A percentile compares a stretch with the other conserved stretches of the same genome.
These are phyloP conservation scores for Mycena leptocephala DNA, from an alignment of 768 basidiomycete genomes.

Conservation along the genomic window DNA sequence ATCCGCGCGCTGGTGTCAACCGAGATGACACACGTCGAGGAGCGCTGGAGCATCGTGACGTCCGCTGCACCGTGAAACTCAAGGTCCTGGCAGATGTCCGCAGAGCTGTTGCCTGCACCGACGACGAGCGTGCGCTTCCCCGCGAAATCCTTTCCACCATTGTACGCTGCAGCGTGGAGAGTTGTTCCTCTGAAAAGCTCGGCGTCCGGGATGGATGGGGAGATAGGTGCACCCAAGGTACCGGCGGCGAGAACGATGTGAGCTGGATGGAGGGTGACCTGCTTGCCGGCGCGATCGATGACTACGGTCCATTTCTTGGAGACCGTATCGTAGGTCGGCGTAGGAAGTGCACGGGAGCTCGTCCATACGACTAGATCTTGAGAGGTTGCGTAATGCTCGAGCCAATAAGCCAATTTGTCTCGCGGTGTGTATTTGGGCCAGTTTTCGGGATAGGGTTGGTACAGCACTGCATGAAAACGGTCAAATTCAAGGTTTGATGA, in stretches of 20 bases:
- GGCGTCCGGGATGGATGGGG: constrained; percentile 45
- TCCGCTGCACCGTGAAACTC: constrained; percentile 45
- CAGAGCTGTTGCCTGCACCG: constrained; percentile 57
- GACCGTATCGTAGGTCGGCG: constrained; percentile 50
- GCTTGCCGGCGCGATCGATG: constrained; percentile 47
- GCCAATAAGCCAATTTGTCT: constrained; percentile 61
- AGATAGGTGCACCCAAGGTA: constrained; percentile 49
- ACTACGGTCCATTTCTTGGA: constrained; percentile 51
- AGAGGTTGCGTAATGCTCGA: constrained; percentile 57
- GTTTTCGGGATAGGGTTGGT: constrained; percentile 55
- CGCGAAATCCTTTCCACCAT: constrained; percentile 43
- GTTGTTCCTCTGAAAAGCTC: constrained; percentile 50
- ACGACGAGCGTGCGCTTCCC: constrained; percentile 57
- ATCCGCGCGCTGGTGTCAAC: background rate
- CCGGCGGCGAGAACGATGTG: constrained; percentile 62
- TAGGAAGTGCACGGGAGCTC: constrained; percentile 47
- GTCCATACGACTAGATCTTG: constrained; percentile 65
- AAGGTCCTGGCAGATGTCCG: constrained; percentile 59
- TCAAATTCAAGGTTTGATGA: background rate
- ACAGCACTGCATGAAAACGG: constrained; percentile 49
- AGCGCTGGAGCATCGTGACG: constrained; percentile 62
- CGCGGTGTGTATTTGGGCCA: constrained; percentile 61
- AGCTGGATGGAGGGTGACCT: constrained; percentile 50
- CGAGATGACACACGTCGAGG: constrained; percentile 53
- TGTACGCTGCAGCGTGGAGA: constrained; percentile 51